These are phyloP conservation scores for Colletotrichum sp. DNA, from an alignment of 2,329 filamentous ascomycete genomes.

Conservation along the genomic window DNA sequence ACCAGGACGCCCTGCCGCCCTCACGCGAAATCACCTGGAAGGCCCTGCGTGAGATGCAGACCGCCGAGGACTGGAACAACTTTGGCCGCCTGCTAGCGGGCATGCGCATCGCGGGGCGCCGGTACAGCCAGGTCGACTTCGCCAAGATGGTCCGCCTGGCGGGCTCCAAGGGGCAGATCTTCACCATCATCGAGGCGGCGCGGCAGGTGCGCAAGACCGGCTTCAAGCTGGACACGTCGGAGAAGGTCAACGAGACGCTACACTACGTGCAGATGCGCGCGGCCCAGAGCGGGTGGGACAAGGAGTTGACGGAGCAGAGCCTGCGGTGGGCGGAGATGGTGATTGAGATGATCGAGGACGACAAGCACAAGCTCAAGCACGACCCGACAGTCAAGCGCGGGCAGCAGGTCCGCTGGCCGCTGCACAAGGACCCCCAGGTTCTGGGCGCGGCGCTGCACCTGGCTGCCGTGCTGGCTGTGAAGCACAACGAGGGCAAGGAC, in stretches of 20 bases:
- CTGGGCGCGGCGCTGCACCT: constrained; percentile 48
- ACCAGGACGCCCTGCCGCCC: constrained; percentile 47
- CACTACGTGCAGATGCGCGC: constrained; percentile 47
- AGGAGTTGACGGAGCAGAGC: constrained; percentile 43
- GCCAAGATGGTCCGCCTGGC: constrained; percentile 47
- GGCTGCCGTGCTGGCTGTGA: constrained; percentile 42
- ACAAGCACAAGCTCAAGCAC: constrained; percentile 36
- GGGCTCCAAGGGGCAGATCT: constrained; percentile 44
- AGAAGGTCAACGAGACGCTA: constrained; percentile 46
- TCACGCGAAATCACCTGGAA: constrained; percentile 40
- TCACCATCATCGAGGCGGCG: constrained; percentile 55
- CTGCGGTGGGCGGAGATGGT: constrained; percentile 52
- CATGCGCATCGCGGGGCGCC: constrained; percentile 46
- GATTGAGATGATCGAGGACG: constrained; percentile 53
- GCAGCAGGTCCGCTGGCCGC: constrained; percentile 22
- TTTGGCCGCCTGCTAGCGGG: constrained; percentile 57
- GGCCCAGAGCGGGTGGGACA: constrained; percentile 37
- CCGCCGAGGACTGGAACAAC: constrained; percentile 56
- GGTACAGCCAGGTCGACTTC: constrained; percentile 37
- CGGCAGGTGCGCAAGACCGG: constrained; percentile 51
- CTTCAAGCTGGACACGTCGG: constrained; percentile 44
- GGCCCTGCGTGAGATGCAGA: constrained; percentile 52
- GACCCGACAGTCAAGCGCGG: background rate
- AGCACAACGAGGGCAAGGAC: constrained; percentile 34
- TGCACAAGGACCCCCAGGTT: constrained; percentile 48